These are phyloP conservation scores for Skeletonema tropicum DNA, from an alignment of 108 stramenopile genomes.

Conservation along the genomic window DNA sequence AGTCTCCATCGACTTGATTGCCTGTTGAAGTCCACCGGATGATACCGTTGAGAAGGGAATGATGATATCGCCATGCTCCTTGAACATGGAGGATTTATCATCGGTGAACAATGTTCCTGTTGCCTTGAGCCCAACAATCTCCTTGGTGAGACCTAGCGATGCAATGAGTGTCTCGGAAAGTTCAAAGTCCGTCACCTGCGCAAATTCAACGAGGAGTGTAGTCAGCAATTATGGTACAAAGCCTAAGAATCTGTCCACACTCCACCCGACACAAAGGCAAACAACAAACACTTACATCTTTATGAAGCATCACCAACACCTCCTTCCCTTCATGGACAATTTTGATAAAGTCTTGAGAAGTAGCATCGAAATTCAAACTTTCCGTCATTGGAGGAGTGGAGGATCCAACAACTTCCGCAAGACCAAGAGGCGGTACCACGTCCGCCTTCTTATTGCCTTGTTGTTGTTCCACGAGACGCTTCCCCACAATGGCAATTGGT, in stretches of 20 bases:
- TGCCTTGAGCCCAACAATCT: slow-evolving; percentile 37
- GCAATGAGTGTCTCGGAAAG: slow-evolving; percentile 36
- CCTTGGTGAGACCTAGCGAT: slow-evolving; percentile 24
- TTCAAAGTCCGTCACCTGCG: slow-evolving; percentile 19
- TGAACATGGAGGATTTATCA: slow-evolving; percentile 16
- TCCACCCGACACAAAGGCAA: neutral
- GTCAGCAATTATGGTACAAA: no score
- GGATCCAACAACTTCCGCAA: neutral
- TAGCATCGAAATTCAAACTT: slow-evolving; percentile 3
- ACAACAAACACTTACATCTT: slow-evolving; percentile 17
- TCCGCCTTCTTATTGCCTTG: neutral
- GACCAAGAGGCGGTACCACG: slow-evolving; percentile 2
- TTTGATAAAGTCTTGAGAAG: slow-evolving; percentile 19
- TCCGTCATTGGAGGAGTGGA: neutral
- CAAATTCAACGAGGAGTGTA: neutral
- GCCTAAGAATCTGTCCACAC: no score
- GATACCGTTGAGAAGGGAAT: slow-evolving; percentile 31
- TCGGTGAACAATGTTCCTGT: slow-evolving; percentile 6
- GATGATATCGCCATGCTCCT: slow-evolving; percentile 34
- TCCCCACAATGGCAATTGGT: neutral
- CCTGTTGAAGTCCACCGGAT: slow-evolving; percentile 26
- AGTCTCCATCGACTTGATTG: slow-evolving; percentile 11
- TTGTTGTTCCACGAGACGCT: neutral
- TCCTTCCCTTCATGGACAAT: slow-evolving; percentile 36
- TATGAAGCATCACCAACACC: slow-evolving; percentile 24